Evolutionary conservation across 2,329 filamentous ascomycete species (phyloP).

Genomic region (Acephala macrosclerotiorum): DNA sequence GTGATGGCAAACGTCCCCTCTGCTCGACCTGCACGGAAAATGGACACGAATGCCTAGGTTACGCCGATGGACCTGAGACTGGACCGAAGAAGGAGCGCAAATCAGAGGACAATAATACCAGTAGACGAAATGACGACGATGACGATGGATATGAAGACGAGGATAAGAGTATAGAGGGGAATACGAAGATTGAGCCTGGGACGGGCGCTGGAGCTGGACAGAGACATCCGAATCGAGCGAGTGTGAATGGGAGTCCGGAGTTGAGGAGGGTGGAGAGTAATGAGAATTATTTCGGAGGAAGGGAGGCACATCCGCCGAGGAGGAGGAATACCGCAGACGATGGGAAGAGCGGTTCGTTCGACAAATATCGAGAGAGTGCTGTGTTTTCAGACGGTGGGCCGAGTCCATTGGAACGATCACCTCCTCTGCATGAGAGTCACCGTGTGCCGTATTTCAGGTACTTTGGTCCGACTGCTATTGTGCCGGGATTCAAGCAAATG

Average conservation of each 20-base stretch:
- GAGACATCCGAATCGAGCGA: not conserved
- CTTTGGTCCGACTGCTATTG: constrained; percentile 89
- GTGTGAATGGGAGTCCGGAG: constrained; percentile 13
- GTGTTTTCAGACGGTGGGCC: constrained; percentile 36
- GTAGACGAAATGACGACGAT: constrained; percentile 38
- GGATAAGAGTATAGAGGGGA: constrained; percentile 3
- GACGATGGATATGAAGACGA: constrained; percentile 39
- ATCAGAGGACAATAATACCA: constrained; percentile 43
- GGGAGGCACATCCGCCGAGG: constrained; percentile 4
- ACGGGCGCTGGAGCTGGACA: not conserved
- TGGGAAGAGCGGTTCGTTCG: constrained; percentile 11
- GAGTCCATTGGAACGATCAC: constrained; percentile 43
- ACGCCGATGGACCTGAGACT: constrained; percentile 51
- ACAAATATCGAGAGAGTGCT: constrained; percentile 34
- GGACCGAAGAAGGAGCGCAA: constrained; percentile 31
- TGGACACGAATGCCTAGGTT: constrained; percentile 73
- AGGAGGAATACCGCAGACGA: constrained; percentile 15
- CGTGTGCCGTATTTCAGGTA: constrained; percentile 90
- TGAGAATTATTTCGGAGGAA: constrained; percentile 20
- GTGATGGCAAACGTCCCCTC: constrained; percentile 74
- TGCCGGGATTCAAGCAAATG: constrained; percentile 93
- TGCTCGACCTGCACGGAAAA: constrained; percentile 79
- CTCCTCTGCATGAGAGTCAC: constrained; percentile 61
- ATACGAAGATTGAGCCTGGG: constrained; percentile 3
- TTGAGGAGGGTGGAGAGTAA: constrained; percentile 20